A percentile compares a stretch with the other conserved stretches of the same genome.
phyloP scores from a whole-genome alignment of 2,329 filamentous ascomycete species.

The Apiospora malaysiana region DNA sequence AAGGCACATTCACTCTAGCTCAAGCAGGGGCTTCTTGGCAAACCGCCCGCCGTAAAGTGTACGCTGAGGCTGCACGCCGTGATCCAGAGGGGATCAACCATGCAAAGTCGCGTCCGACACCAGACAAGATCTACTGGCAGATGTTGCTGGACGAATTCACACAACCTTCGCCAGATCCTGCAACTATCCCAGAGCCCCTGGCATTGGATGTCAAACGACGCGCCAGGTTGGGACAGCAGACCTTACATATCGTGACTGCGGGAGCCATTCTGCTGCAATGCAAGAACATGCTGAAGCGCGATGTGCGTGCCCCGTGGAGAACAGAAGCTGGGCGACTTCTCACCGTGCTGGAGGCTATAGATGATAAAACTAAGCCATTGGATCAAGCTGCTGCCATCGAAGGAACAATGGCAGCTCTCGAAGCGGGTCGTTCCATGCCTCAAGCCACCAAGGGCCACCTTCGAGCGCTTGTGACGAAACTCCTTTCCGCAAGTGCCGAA shows the following conservation, averaged over 20 bases:
- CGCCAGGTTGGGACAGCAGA: slow-evolving; percentile 58
- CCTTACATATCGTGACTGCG: slow-evolving; percentile 72
- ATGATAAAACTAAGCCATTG: slow-evolving; percentile 48
- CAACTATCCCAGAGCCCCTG: slow-evolving; percentile 75
- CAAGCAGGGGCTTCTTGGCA: slow-evolving; percentile 72
- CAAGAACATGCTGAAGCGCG: slow-evolving; percentile 83
- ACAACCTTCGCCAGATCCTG: slow-evolving; percentile 60
- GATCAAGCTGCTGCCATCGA: slow-evolving; percentile 58
- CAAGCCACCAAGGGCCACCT: slow-evolving; percentile 65
- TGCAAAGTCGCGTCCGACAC: slow-evolving; percentile 65
- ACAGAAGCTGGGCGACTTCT: slow-evolving; percentile 75
- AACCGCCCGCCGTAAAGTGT: slow-evolving; percentile 66
- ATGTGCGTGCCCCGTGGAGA: slow-evolving; percentile 80
- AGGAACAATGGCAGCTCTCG: slow-evolving; percentile 67
- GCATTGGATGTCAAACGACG: slow-evolving; percentile 71
- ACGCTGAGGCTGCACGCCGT: slow-evolving; percentile 69
- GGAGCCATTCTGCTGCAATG: slow-evolving; percentile 78
- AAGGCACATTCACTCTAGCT: slow-evolving; percentile 58
- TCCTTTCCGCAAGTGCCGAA: slow-evolving; percentile 57
- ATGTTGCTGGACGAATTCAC: slow-evolving; percentile 78
- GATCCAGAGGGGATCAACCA: slow-evolving; percentile 73
- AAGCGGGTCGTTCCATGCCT: slow-evolving; percentile 69
- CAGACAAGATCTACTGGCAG: slow-evolving; percentile 76
- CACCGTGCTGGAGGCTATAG: slow-evolving; percentile 66
- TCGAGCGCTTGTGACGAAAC: slow-evolving; percentile 61